Conservation (phyloP, 2,329 filamentous ascomycete species). For the Pseudofabraea citricarpa region DNA sequence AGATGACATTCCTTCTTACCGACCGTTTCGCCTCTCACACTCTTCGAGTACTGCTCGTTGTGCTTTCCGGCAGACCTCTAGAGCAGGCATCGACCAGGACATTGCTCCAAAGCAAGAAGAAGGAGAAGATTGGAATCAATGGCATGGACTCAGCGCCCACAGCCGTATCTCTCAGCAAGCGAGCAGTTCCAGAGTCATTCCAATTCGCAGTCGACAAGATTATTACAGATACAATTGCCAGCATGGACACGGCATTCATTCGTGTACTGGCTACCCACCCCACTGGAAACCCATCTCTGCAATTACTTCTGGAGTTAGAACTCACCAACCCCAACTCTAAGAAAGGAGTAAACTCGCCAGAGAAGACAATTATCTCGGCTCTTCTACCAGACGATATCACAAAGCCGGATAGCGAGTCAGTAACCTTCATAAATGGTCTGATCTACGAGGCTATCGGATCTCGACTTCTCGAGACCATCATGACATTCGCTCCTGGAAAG, state of each 20-base stretch:
- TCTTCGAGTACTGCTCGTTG: constrained; percentile 76
- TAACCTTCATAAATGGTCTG: constrained; percentile 78
- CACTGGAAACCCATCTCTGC: constrained; percentile 88
- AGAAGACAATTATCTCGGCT: constrained; percentile 61
- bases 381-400: constrained; percentile 78
- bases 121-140: constrained; percentile 71
- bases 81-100: constrained; percentile 64
- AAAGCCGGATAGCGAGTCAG: constrained; percentile 66
- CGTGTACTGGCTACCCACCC: constrained; percentile 82
- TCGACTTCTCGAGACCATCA: constrained; percentile 80
- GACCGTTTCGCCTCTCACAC: constrained; percentile 86
- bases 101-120: constrained; percentile 86
- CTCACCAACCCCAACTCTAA: constrained; percentile 67
- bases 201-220: constrained; percentile 73
- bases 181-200: constrained; percentile 76
- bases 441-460: constrained; percentile 90
- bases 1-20: constrained; percentile 75
- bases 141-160: constrained; percentile 43
- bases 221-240: constrained; percentile 68
- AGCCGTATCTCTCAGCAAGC: constrained; percentile 39
- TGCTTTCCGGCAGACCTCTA: constrained; percentile 78
- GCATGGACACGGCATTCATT: constrained; percentile 74
- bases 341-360: constrained; percentile 48
- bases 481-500: constrained; percentile 77
- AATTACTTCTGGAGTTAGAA: constrained; percentile 83